A percentile compares a stretch with the other conserved stretches of the same genome.
Conservation (phyloP, 2,329 filamentous ascomycete species). For the Phialocephala sp. region DNA sequence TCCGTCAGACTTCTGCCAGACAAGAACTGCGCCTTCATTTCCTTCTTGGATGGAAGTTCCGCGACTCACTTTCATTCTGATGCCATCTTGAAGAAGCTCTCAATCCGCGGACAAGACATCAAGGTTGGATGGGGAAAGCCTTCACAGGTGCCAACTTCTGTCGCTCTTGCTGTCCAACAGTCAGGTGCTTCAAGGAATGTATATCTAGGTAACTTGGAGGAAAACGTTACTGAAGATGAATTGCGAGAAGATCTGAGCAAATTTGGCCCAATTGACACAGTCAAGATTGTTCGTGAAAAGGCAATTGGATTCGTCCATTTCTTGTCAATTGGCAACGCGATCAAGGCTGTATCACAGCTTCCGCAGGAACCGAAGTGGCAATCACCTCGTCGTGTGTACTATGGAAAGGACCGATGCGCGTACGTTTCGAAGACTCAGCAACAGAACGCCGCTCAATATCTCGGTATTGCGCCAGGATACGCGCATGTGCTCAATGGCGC, state of each 20-base stretch:
- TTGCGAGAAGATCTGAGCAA: constrained; percentile 93
- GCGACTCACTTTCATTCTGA: constrained; percentile 99
- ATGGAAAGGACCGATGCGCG: constrained; percentile 96
- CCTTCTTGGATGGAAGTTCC: constrained; percentile 95
- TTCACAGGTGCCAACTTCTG: constrained; percentile 95
- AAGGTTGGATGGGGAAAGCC: constrained; percentile 99
- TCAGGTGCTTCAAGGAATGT: constrained; percentile 96
- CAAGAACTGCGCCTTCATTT: constrained; percentile 99
- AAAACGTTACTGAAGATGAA: constrained; percentile 90
- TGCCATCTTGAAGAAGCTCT: constrained; percentile 98
- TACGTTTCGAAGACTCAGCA: constrained; percentile 99
- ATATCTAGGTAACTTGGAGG: constrained; percentile 90
- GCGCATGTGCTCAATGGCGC: constrained; percentile 95
- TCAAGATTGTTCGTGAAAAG: constrained; percentile 98
- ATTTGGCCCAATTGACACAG: constrained; percentile 94
- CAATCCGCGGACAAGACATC: constrained; percentile 98
- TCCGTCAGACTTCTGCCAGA: constrained; percentile 96
- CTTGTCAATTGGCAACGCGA: constrained; percentile 94
- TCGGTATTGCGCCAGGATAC: constrained; percentile 95
- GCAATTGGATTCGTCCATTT: constrained; percentile 98
- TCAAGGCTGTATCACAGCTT: constrained; percentile 96
- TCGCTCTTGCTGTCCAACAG: constrained; percentile 96
- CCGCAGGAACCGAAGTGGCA: constrained; percentile 98
- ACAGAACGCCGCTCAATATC: constrained; percentile 97
- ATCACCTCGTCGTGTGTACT: constrained; percentile 92